Base-by-base conservation (phyloP, 2,329 filamentous ascomycete species). In the Diaporthe australafricana region DNA sequence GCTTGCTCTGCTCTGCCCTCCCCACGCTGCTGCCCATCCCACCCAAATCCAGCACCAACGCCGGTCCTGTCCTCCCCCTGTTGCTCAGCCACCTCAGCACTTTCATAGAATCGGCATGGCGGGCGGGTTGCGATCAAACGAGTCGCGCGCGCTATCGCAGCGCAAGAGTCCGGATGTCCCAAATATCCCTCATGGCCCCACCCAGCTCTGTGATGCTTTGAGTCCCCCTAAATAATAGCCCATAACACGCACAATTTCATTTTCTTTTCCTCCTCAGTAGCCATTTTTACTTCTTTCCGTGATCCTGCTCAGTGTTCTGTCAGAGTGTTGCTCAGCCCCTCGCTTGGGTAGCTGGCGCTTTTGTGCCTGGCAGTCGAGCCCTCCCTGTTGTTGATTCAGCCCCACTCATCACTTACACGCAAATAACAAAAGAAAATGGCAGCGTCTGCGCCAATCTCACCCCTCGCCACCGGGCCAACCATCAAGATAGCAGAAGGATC, bases 401-500 rank as follows among this genome's bases (percentile, higher is more conserved):
- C 60, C 60, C 60, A 65, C 45, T 50, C 45, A 20, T 45, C n/a
- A 65, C 60, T 65, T 50, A 42, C 50, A 45, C 65, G 50, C 52
- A 25, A 55, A 45, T 62, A 25, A 53, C 11, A 57, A 48, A 14
- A 35, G 6, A 60, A 69, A 14, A 69, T 69, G 67, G 67, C 35
- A 8, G 20, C 42, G 6, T 22, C 30, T 7, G 32, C 32, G 20
- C 53, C 67, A 30, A 16, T 42, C 16, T 3, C 25, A 3, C 71
- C 27, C 45, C 9, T 47, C 30, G 62, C 25, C 30, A 27, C 56
- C 57, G 60, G 20, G 66, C 67, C 68, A 45, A 69, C 68, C 35
- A 72, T 75, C 55, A 73, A 70, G 65, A 74, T 75, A 50, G 73
- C 70, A 40, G 71, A 75, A 17, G 73, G 70, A 16, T 20, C 67